Evolutionary conservation across 768 basidiomycete species (phyloP).

Genomic region (Phaeotremella fagi): DNA sequence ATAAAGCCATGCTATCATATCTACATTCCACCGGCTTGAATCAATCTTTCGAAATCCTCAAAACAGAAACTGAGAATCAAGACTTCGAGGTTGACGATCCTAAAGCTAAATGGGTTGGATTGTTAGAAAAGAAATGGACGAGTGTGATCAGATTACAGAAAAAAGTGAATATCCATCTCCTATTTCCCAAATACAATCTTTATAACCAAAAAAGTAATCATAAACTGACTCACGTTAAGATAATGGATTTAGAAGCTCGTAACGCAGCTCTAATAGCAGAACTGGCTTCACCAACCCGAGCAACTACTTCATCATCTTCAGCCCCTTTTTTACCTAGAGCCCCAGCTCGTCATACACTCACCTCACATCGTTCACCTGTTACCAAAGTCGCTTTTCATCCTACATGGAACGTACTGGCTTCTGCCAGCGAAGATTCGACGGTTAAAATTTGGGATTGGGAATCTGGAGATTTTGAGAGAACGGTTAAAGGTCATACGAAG

Average conservation of each 20-base stretch:
- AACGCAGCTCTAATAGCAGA: slow-evolving; percentile 74
- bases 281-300: slow-evolving; percentile 53
- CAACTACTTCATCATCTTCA: slow-evolving; percentile 51
- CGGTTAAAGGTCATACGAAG: slow-evolving; percentile 86
- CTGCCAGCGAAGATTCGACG: slow-evolving; percentile 81
- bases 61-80: slow-evolving; percentile 41
- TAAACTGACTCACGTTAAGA: too few species aligned
- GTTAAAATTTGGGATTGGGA: slow-evolving; percentile 98
- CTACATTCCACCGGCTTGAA: slow-evolving; percentile 37
- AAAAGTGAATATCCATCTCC: slow-evolving; percentile 60
- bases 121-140: slow-evolving; percentile 97
- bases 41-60: slow-evolving; percentile 43
- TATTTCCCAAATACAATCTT: too few species aligned
- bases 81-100: slow-evolving; percentile 57
- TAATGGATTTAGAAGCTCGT: slow-evolving; percentile 88
- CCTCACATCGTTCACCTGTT: slow-evolving; percentile 72
- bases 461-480: slow-evolving; percentile 85
- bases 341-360: slow-evolving; percentile 69
- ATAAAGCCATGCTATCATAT: slow-evolving; percentile 45
- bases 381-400: slow-evolving; percentile 82
- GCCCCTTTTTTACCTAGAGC: slow-evolving; percentile 74
- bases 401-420: slow-evolving; percentile 72
- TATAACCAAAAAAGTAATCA: too few species aligned
- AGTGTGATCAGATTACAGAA: slow-evolving; percentile 92
- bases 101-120: slow-evolving; percentile 75